Evolutionary conservation across 2,329 filamentous ascomycete genomes (phyloP), one percentile per base, ranked within the genome.

Genomic region (Lecanoromycetidae sp.): DNA sequence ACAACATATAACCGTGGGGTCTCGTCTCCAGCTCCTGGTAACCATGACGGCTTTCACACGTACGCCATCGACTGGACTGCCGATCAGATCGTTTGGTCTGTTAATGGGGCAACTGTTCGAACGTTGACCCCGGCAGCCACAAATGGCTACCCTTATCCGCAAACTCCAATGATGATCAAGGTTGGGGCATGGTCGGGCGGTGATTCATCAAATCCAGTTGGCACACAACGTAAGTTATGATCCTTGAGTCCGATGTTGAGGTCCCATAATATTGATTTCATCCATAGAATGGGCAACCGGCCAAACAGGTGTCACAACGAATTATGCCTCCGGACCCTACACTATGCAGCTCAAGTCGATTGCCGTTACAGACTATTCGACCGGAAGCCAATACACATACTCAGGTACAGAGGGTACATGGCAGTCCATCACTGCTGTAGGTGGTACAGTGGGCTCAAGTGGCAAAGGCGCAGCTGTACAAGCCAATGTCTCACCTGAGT

Each of bases 151-250:
- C 84, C 94, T 65, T 98, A 93, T 61, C 91, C 91, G 6, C 91
- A 98, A 68, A 87, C 87, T 1, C 91, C 91, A 3, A 94, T 94
- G 87, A 83, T 87, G 66, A 69, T 96, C 67, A 93, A 90, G 66
- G 80, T 96, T 57, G 91, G 91, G 51, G 71, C 83, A 48, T 98
- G 91, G 91, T 80, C 86, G 44, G 91, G 87, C 59, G 91, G 91
- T 56, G 91, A 96, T 63, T 66, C 86, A 0, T 72, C 71, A 23
- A 95, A 96, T 63, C 60, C 80, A 1, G 63, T 73, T 12, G 91
- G 91, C 49, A 96, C 90, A 13, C 86, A 96, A 57, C 57, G 68
- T 72, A 60, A 61, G 68, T 63, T 19, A 23, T 10, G 19, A 48
- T 15, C 25, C 27, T 10, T 30, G 27, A 12, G 23, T 20, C 45